These are phyloP conservation scores for Alternaria sp. DNA, from an alignment of 2,329 filamentous ascomycete species.

Conservation along the genomic window DNA sequence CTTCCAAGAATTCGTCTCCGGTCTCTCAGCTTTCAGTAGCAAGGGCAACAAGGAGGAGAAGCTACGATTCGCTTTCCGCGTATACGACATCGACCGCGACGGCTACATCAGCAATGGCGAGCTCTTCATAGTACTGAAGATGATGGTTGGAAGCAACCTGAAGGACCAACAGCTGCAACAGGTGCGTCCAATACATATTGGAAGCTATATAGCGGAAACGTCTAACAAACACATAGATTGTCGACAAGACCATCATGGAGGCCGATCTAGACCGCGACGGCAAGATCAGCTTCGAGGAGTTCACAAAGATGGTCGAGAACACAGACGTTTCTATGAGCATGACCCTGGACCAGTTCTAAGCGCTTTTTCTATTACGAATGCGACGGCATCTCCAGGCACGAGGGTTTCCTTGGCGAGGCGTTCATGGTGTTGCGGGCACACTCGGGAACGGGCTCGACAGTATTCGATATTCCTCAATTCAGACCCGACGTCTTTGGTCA, in stretches of 20 bases:
- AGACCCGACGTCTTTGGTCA: conserved; percentile 12
- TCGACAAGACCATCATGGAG: conserved; percentile 99
- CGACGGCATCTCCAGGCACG: conserved; percentile 23
- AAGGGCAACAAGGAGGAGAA: conserved; percentile 99
- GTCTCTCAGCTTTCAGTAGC: conserved; percentile 91
- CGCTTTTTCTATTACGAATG: conserved; percentile 17
- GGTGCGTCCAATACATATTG: conserved; percentile 39
- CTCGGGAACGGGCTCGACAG: conserved; percentile 25
- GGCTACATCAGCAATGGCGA: conserved; percentile 99
- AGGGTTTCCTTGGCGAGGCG: conserved; percentile 40
- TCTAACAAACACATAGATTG: conserved; percentile 66
- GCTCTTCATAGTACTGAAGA: conserved; percentile 99
- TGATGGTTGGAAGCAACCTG: conserved; percentile 99
- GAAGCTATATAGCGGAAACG: not conserved
- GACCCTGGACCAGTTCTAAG: conserved; percentile 64
- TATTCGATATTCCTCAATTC: conserved; percentile 38
- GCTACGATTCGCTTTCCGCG: conserved; percentile 96
- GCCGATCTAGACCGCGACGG: conserved; percentile 94
- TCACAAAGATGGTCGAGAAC: conserved; percentile 98
- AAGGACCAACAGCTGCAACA: conserved; percentile 99
- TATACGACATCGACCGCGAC: conserved; percentile 99
- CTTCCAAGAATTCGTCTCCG: conserved; percentile 97
- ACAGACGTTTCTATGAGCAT: conserved; percentile 76
- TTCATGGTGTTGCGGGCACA: conserved; percentile 36
- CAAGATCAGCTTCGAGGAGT: conserved; percentile 99